Conservation (phyloP, 139 green algal genomes). For the Closterium sp. region DNA sequence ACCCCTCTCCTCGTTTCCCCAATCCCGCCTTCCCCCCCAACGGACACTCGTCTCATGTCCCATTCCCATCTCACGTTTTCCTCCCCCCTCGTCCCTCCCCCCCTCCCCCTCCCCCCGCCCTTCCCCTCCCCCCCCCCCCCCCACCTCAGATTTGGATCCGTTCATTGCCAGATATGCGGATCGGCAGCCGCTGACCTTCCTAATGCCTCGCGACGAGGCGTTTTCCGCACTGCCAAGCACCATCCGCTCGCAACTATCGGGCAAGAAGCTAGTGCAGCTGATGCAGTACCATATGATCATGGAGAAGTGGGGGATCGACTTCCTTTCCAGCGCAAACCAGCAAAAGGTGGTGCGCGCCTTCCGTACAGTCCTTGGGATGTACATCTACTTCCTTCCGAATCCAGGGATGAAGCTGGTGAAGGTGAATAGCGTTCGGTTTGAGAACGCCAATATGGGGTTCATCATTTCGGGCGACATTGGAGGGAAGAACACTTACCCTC, state of each 20-base stretch:
- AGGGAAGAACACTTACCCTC: background rate
- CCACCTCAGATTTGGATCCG: conserved; percentile 2
- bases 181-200: background rate
- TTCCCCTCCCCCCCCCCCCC: conserved; percentile 1
- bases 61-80: background rate
- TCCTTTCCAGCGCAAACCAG: background rate
- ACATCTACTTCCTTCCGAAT: background rate
- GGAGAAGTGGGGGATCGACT: background rate
- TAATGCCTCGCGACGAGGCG: background rate
- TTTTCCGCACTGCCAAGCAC: background rate
- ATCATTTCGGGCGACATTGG: background rate
- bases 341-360: background rate
- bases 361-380: background rate
- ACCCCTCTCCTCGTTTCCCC: background rate
- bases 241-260: background rate
- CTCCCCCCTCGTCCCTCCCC: conserved; percentile 1
- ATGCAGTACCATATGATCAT: conserved; percentile 3
- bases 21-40: background rate
- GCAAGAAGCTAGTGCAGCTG: background rate
- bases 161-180: background rate
- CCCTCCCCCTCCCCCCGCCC: conserved; percentile 36
- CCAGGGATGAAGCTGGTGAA: background rate
- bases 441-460: background rate
- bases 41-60: background rate
- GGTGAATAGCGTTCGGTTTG: background rate